Evolutionary conservation across 1,284 basidiomycete genomes (phyloP), one percentile per base, ranked within the genome.

Genomic region (Sporisorium iseilematis-ciliati): DNA sequence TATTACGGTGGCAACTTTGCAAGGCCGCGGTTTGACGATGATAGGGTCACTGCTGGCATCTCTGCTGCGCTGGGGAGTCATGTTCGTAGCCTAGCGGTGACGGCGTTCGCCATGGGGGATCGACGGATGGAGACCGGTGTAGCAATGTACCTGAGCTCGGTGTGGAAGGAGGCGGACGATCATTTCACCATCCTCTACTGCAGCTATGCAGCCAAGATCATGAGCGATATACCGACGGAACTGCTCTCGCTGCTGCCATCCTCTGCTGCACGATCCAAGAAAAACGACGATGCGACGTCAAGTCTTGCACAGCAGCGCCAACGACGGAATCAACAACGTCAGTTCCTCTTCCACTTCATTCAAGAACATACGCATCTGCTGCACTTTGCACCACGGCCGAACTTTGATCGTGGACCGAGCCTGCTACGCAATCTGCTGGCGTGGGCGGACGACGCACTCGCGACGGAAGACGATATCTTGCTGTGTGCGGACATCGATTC

Each of bases 121-220:
- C 20, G 65, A 6, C 51, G 65, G 52, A 71, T 72, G 65, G 76
- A 75, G 55, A 69, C 69, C 0, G 72, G 64, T 10, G 62, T 76
- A 2, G 76, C 76, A 1, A 68, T 78, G 65, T 72, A 73, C 11
- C 55, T 78, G n/a, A 51, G 61, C 5, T 68, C 76, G 5, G 68
- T 72, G 23, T 78, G 73, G 73, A 78, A 78, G 65, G 68, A 67
- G 56, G 68, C 72, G 0, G 76, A 78, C 26, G 76, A 78, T 26
- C 64, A 71, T 29, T 76, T 72, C 35, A 69, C 67, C 31, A 68
- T 73, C 41, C 35, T 78, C 4, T 78, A 78, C 59, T 68, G 68
- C 49, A 71, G 72, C 55, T 75, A 72, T 23, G 72, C 76, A 2
- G 76, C 67, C 45, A 75, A 75, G 67, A 75, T 75, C 51, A 75